A percentile compares a stretch with the other conserved stretches of the same genome.
phyloP scores from a whole-genome alignment of 306 rosid species.

The Malus orientalis region DNA sequence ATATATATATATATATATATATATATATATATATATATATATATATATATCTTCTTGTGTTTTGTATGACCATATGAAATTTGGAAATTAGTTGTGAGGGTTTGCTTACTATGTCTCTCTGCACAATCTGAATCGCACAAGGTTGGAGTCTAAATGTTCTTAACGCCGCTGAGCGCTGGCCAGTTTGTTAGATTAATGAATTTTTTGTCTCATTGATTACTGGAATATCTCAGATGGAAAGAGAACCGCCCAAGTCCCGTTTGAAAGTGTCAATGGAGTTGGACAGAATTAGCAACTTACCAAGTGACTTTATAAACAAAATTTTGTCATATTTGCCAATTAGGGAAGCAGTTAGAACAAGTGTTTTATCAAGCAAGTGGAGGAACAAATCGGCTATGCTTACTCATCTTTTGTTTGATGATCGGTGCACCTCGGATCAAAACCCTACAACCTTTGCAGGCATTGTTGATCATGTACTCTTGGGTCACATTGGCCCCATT shows the following conservation, averaged over 20 bases:
- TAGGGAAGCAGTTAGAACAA: constrained; percentile 51
- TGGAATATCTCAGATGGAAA: neutral
- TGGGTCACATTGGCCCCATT: constrained; percentile 42
- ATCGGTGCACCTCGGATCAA: constrained; percentile 14
- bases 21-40: too few relatives aligned
- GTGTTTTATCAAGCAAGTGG: constrained; percentile 54
- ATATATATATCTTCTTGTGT: neutral
- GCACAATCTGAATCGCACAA: too few relatives aligned
- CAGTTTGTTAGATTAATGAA: too few relatives aligned
- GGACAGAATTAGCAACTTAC: constrained; percentile 52
- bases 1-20: too few relatives aligned
- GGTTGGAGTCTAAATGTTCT: too few relatives aligned
- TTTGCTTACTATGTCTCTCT: too few relatives aligned
- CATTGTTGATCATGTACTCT: constrained; percentile 45
- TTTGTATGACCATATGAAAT: neutral
- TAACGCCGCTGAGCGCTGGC: too few relatives aligned
- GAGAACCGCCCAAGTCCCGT: constrained; percentile 20
- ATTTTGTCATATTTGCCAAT: constrained; percentile 36
- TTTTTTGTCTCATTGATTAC: neutral
- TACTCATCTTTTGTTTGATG: constrained; percentile 40
- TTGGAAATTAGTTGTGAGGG: too few relatives aligned
- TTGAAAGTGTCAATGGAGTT: constrained; percentile 30
- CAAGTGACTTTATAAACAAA: constrained; percentile 37
- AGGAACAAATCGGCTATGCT: constrained; percentile 48
- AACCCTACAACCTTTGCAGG: constrained; percentile 23